These are phyloP conservation scores for Rhizopogon vesiculosus DNA, from an alignment of 768 basidiomycete species.

Conservation along the genomic window DNA sequence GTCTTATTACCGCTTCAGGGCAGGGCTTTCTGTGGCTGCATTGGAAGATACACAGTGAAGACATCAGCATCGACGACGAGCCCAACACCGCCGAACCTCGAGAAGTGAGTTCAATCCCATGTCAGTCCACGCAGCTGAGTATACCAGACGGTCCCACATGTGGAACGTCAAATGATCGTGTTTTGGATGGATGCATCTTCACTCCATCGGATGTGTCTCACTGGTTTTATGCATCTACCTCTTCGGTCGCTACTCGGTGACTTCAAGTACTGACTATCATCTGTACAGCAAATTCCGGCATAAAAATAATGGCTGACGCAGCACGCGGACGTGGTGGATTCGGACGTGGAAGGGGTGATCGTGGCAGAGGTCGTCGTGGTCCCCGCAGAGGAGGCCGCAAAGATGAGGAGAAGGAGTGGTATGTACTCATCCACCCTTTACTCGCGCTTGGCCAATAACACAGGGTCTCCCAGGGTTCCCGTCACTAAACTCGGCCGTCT, in stretches of 20 bases:
- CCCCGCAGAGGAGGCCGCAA: constrained; percentile 96
- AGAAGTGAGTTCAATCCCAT: constrained; percentile 31
- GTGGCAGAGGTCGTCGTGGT: constrained; percentile 62
- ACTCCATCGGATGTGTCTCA: constrained; percentile 33
- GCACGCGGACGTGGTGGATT: constrained; percentile 91
- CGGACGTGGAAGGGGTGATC: constrained; percentile 77
- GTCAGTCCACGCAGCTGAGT: not conserved
- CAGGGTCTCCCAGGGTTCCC: constrained; percentile 63
- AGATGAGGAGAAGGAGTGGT: constrained; percentile 99
- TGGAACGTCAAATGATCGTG: not conserved
- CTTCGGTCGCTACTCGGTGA: not conserved
- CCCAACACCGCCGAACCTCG: constrained; percentile 22
- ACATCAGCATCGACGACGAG: constrained; percentile 10
- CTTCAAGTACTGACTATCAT: constrained; percentile 20
- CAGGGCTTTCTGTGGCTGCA: constrained; percentile 9
- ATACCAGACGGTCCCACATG: not conserved
- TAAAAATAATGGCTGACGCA: constrained; percentile 75
- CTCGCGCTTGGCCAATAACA: constrained; percentile 4
- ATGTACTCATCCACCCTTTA: constrained; percentile 21
- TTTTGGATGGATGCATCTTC: constrained; percentile 46
- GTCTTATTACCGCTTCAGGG: constrained; percentile 22
- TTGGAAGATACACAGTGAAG: constrained; percentile 1
- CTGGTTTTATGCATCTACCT: not conserved
- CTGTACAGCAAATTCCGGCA: constrained; percentile 18
- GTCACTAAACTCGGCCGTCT: constrained; percentile 99